These are phyloP conservation scores for Liquidambar formosana DNA, from an alignment of 164 flowering plant genomes.

Conservation along the genomic window DNA sequence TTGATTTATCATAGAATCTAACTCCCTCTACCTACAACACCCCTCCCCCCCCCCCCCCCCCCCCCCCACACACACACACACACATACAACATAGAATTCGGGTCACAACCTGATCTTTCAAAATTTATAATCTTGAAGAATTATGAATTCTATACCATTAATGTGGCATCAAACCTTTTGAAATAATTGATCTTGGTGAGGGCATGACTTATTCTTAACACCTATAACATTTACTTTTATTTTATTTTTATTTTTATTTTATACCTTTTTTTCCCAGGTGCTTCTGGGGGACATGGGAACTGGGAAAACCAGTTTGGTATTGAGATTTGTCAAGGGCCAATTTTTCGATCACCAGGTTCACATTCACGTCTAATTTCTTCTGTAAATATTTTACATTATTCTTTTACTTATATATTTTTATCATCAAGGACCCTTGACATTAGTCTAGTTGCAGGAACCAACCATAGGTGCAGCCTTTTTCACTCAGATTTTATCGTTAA, in stretches of 20 bases:
- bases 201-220: too few species aligned
- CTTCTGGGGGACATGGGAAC: constrained; percentile 71
- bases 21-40: too few species aligned
- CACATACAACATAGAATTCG: too few species aligned
- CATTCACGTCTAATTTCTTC: neutral
- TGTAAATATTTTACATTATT: neutral
- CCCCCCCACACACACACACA: too few species aligned
- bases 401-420: neutral
- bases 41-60: too few species aligned
- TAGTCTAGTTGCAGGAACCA: constrained; percentile 41
- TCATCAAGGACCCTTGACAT: neutral
- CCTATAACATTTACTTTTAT: too few species aligned
- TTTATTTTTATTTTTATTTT: too few species aligned
- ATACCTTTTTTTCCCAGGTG: constrained; percentile 36
- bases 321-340: constrained; percentile 67
- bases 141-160: neutral
- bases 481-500: constrained; percentile 48
- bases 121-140: neutral
- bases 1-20: too few species aligned
- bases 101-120: too few species aligned
- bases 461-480: constrained; percentile 75
- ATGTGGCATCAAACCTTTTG: neutral
- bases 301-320: constrained; percentile 65
- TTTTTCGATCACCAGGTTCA: constrained; percentile 52
- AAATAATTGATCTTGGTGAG: neutral